These are phyloP conservation scores for Penicillium sp. DNA, from an alignment of 2,329 filamentous ascomycete species.

Conservation along the genomic window DNA sequence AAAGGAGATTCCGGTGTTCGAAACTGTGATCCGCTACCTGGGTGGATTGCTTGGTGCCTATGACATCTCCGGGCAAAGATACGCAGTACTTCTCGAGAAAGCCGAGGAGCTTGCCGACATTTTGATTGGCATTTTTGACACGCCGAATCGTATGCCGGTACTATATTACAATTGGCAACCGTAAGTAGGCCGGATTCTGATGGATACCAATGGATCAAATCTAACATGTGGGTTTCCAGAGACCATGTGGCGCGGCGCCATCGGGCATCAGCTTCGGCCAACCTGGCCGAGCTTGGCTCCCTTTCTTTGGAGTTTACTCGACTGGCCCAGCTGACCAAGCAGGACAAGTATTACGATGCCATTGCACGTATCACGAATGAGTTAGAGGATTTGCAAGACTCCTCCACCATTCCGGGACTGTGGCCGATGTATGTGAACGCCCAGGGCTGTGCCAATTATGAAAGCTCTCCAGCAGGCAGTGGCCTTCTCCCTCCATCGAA, in stretches of 20 bases:
- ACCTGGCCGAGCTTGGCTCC: constrained; percentile 67
- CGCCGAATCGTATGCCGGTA: constrained; percentile 86
- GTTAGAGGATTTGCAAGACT: constrained; percentile 66
- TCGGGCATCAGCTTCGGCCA: constrained; percentile 51
- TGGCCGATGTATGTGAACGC: constrained; percentile 75
- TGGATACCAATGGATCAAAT: not conserved
- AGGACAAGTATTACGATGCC: constrained; percentile 83
- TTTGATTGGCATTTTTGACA: constrained; percentile 78
- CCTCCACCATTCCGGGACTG: constrained; percentile 66
- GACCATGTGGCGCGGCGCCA: constrained; percentile 58
- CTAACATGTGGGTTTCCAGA: too few relatives aligned
- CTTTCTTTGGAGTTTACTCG: constrained; percentile 84
- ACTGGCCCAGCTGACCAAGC: constrained; percentile 74
- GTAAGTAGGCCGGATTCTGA: constrained; percentile 30
- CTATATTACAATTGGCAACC: constrained; percentile 75
- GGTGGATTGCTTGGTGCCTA: constrained; percentile 81
- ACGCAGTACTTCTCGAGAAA: constrained; percentile 67
- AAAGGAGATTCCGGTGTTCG: constrained; percentile 76
- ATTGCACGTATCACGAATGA: constrained; percentile 78
- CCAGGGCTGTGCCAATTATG: constrained; percentile 62
- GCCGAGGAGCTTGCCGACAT: constrained; percentile 74
- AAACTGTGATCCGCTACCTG: constrained; percentile 85
- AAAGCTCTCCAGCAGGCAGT: not conserved
- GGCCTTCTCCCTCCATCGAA: not conserved
- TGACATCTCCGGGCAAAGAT: constrained; percentile 68